A percentile compares a stretch with the other conserved stretches of the same genome.
These are phyloP conservation scores for Vaccinium macrocarpon DNA, from an alignment of 148 eudicot genomes.

Conservation along the genomic window DNA sequence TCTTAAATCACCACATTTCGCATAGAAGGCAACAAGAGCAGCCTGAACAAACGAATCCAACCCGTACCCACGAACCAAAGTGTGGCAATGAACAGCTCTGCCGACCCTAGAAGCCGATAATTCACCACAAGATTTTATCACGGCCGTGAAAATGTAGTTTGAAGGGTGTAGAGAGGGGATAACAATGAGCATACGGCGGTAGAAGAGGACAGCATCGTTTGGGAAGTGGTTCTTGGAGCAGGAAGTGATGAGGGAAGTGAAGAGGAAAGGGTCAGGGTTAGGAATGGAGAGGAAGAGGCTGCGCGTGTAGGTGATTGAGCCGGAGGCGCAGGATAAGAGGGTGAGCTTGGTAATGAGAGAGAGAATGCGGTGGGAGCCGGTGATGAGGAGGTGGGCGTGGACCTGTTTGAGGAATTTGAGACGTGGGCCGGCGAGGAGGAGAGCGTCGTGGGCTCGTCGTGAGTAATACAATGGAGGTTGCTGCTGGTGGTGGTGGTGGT, in stretches of 20 bases:
- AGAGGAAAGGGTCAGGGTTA: constrained; percentile 54
- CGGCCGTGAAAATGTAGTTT: constrained; percentile 43
- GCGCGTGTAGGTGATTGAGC: constrained; percentile 40
- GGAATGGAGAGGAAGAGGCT: constrained; percentile 38
- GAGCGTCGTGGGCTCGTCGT: constrained; percentile 34
- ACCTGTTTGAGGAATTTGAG: constrained; percentile 51
- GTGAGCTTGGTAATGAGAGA: constrained; percentile 51
- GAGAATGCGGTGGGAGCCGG: constrained; percentile 29
- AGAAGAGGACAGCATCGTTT: constrained; percentile 38
- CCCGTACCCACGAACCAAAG: constrained; percentile 41
- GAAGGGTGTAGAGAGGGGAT: constrained; percentile 24
- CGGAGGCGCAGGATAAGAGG: constrained; percentile 35
- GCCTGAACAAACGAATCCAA: constrained; percentile 49
- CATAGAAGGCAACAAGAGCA: constrained; percentile 42
- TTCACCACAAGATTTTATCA: constrained; percentile 41
- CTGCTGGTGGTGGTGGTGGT: background rate
- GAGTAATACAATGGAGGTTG: background rate
- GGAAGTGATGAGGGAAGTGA: constrained; percentile 49
- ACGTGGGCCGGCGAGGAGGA: constrained; percentile 41
- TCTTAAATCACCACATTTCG: constrained; percentile 42
- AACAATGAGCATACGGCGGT: constrained; percentile 33
- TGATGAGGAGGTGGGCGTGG: constrained; percentile 48
- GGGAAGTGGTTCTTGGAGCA: constrained; percentile 36
- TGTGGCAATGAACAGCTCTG: constrained; percentile 41
- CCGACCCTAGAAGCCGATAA: constrained; percentile 31